Base-by-base conservation (phyloP, 2,329 filamentous ascomycete genomes). In the Penicillium sp. region DNA sequence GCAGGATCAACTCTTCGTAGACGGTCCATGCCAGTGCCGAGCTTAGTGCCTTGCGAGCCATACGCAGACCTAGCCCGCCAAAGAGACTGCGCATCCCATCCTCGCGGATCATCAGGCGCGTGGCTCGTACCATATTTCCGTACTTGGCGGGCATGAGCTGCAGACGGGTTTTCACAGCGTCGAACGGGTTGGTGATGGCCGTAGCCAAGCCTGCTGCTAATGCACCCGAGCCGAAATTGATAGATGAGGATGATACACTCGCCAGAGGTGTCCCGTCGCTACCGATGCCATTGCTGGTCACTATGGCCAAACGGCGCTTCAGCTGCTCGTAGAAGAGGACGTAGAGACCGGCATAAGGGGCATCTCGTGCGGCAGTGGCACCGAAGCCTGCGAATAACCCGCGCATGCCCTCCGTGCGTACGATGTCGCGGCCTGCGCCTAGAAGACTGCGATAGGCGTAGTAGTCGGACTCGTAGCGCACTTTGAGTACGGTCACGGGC, bases 1-100 rank as follows among this genome's bases (percentile, higher is more conserved):
- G 81, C 54, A 92, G 78, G 56, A 97, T 87, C 63, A 96, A 73
- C 71, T 96, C 92, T 75, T 99, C 94, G 67, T 99, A 99, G 36
- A 96, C 80, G 9, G 92, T 97, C 94, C 94, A 99, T 7, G 92
- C 92, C 61, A 97, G 79, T n/a, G 94, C 94, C 46, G 88, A 92
- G 71, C 92, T 96, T 40, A 96, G 74, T 5, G 91, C 92, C 72
- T 99, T 99, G 61, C 94, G 81, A 41, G 86, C 88, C 79, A 97
- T 95, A 50, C 94, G 82, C 60, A 99, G 76, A 1, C 83, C 89
- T 50, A 99, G 73, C 1, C 94, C 94, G 69, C 94, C 88, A 73
- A 94, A 92, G 51, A 99, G 79, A 54, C 88, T 88, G 48, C 87
- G 81, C 18, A 88, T 62, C 0, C 92, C 92, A 57, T 96, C 92